A percentile compares a stretch with the other conserved stretches of the same genome.
Evolutionary conservation across 1,284 basidiomycete species (phyloP).

Genomic region (Neolentinus lepideus): DNA sequence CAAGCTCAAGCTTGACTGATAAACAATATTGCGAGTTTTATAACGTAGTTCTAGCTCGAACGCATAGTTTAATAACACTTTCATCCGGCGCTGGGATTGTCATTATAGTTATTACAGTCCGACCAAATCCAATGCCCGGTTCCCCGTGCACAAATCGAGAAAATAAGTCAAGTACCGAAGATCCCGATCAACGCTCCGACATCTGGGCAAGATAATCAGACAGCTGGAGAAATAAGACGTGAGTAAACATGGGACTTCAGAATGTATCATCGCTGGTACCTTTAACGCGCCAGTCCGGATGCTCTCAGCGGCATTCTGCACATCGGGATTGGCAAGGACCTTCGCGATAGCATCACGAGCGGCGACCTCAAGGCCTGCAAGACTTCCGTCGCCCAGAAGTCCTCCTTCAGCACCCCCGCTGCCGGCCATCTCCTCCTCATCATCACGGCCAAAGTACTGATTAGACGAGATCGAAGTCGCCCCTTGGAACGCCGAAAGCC

Average conservation of each 20-base stretch:
- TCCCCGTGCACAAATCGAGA: not conserved
- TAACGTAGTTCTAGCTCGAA: no score
- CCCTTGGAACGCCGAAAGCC: constrained; percentile 84
- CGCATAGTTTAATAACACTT: no score
- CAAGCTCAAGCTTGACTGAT: no score
- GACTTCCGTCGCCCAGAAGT: constrained; percentile 59
- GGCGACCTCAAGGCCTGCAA: constrained; percentile 69
- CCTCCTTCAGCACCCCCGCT: constrained; percentile 24
- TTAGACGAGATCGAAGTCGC: constrained; percentile 93
- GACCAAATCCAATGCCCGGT: not conserved
- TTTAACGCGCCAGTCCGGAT: constrained; percentile 82
- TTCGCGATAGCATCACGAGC: constrained; percentile 77
- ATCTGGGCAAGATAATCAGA: constrained; percentile 77
- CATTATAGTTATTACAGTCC: not conserved
- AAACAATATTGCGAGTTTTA: no score
- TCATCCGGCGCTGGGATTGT: no score
- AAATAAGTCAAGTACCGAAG: not conserved
- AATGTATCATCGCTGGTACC: constrained; percentile 47
- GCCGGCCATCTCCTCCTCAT: constrained; percentile 60
- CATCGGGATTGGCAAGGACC: constrained; percentile 85
- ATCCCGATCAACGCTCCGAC: constrained; percentile 43
- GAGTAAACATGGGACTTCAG: not conserved
- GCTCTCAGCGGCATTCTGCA: constrained; percentile 82
- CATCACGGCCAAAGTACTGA: constrained; percentile 91
- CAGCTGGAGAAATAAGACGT: constrained; percentile 34